A percentile compares a stretch with the other conserved stretches of the same genome.
Evolutionary conservation across 2,329 filamentous ascomycete genomes (phyloP).

Genomic region (Colletotrichum chlorophyti): DNA sequence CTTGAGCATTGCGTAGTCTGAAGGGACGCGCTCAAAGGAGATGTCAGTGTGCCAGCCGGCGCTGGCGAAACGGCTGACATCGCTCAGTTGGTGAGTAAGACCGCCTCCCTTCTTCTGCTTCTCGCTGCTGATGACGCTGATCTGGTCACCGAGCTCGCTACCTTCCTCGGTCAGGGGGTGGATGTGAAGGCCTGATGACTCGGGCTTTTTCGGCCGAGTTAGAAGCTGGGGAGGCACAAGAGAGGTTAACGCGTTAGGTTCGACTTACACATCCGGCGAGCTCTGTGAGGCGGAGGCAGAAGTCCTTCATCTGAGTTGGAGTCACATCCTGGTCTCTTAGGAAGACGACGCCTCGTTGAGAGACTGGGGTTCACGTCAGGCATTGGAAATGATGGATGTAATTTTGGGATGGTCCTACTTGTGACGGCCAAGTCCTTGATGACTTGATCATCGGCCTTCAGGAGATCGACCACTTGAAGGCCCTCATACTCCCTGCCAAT

Average conservation of each 20-base stretch:
- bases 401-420: conserved; percentile 27
- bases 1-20: conserved; percentile 55
- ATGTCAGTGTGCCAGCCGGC: conserved; percentile 42
- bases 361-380: conserved; percentile 32
- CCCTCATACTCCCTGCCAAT: conserved; percentile 56
- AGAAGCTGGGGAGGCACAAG: not conserved
- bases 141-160: conserved; percentile 60
- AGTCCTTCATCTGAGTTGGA: conserved; percentile 44
- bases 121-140: conserved; percentile 62
- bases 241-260: not conserved
- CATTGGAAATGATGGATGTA: not conserved
- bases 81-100: conserved; percentile 57
- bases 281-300: conserved; percentile 42
- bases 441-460: conserved; percentile 50
- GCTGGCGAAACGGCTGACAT: conserved; percentile 54
- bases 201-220: conserved; percentile 39
- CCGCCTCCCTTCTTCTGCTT: conserved; percentile 62
- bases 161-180: conserved; percentile 61
- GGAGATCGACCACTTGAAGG: conserved; percentile 42
- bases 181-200: conserved; percentile 57
- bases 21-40: conserved; percentile 52
- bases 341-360: conserved; percentile 46
- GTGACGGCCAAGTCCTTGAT: conserved; percentile 62
- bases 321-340: conserved; percentile 44
- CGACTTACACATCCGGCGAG: conserved; percentile 36